Evolutionary conservation across 768 basidiomycete species (phyloP).

Genomic region (Russula sp.): DNA sequence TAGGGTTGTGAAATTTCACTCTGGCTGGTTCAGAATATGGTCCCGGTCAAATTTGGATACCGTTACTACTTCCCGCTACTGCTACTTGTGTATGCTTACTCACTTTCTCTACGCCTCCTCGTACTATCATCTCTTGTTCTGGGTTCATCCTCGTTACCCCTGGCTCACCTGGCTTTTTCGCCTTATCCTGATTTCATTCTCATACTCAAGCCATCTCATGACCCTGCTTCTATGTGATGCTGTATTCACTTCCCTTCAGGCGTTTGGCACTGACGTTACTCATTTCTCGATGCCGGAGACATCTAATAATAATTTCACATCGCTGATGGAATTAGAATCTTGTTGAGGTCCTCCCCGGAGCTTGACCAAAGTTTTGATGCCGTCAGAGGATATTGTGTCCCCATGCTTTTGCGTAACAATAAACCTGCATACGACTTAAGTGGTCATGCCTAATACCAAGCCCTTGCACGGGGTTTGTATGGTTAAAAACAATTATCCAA

Average conservation of each 20-base stretch:
- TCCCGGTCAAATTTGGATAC: constrained; percentile 19
- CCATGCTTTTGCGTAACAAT: not conserved
- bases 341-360: not conserved
- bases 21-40: constrained; percentile 4
- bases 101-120: not conserved
- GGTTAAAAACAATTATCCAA: not conserved
- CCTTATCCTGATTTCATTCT: not conserved
- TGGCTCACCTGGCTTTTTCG: constrained; percentile 3
- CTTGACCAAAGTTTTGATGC: not conserved
- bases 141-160: not conserved
- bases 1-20: constrained; percentile 22
- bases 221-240: constrained; percentile 7
- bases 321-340: not conserved
- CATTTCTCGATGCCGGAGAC: constrained; percentile 3
- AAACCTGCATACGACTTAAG: not conserved
- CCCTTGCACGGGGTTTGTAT: not conserved
- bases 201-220: not conserved
- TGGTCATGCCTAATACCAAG: not conserved
- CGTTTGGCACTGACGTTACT: constrained; percentile 6
- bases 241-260: constrained; percentile 19
- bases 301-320: constrained; percentile 6
- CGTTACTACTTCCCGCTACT: constrained; percentile 15
- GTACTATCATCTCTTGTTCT: not conserved
- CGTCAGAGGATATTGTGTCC: not conserved
- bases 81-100: constrained; percentile 16